These are phyloP conservation scores for Amniculicola lignicola DNA, from an alignment of 495 filamentous ascomycete species.

Conservation along the genomic window DNA sequence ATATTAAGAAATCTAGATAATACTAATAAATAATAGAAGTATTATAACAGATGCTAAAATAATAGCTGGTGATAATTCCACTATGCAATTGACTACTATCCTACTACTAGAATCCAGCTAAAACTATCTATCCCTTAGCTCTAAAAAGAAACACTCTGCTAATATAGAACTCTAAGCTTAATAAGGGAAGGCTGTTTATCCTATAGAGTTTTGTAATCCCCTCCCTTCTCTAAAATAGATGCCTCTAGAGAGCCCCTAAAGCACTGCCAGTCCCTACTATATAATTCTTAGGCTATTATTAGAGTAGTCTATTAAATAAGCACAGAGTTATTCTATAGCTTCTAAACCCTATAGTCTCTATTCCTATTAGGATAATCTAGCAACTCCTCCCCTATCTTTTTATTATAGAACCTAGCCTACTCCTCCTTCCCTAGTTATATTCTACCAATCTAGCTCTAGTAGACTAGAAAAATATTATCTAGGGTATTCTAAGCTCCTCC, in stretches of 20 bases:
- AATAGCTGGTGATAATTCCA: conserved; percentile 20
- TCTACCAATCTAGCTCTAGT: conserved; percentile 19
- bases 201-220: conserved; percentile 15
- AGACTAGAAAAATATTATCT: no score
- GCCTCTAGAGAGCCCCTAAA: conserved; percentile 12
- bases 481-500: conserved; percentile 20
- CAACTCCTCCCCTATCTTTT: conserved; percentile 3
- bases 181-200: conserved; percentile 17
- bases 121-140: no score
- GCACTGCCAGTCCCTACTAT: neutral
- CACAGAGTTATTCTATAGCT: conserved; percentile 20
- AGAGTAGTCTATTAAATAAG: conserved; percentile 30
- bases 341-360: neutral
- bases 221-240: conserved; percentile 4
- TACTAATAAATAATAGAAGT: conserved; percentile 20
- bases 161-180: conserved; percentile 24
- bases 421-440: no score
- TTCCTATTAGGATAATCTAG: conserved; percentile 11
- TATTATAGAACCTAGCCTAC: conserved; percentile 1
- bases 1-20: neutral
- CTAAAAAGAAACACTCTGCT: conserved; percentile 27
- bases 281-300: conserved; percentile 24
- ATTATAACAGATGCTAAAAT: conserved; percentile 12
- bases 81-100: conserved; percentile 19
- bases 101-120: no score